Conservation (phyloP, 179 eudicot genomes). For the Nepenthes alata region DNA sequence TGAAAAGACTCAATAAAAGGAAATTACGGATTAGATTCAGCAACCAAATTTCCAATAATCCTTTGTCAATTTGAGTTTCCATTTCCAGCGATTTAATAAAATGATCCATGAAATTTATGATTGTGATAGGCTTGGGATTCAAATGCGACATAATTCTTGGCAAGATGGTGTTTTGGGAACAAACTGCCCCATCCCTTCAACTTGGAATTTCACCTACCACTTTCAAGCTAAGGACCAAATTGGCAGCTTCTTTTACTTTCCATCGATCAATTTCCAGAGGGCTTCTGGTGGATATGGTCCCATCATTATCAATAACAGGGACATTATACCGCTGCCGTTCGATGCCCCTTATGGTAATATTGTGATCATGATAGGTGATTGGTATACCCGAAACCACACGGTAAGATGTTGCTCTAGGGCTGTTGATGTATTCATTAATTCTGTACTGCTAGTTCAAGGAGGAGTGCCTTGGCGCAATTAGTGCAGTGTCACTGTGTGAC, state of each 20-base stretch:
- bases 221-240: slow-evolving; percentile 94
- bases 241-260: slow-evolving; percentile 78
- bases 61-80: neutral
- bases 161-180: slow-evolving; percentile 90
- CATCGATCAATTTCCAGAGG: slow-evolving; percentile 69
- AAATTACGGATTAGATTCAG: too few relatives aligned
- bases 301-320: slow-evolving; percentile 44
- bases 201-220: slow-evolving; percentile 65
- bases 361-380: slow-evolving; percentile 75
- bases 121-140: slow-evolving; percentile 47
- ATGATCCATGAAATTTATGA: neutral
- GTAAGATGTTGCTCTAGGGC: slow-evolving; percentile 22
- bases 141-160: slow-evolving; percentile 79
- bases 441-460: neutral
- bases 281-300: slow-evolving; percentile 88
- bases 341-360: slow-evolving; percentile 65
- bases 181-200: slow-evolving; percentile 74
- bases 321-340: slow-evolving; percentile 49
- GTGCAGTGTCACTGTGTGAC: too few relatives aligned
- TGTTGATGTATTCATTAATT: neutral
- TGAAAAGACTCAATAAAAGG: too few relatives aligned
- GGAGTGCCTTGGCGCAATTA: neutral
- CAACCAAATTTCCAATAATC: too few relatives aligned
- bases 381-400: slow-evolving; percentile 77
- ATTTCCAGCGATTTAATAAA: neutral